phyloP scores from a whole-genome alignment of 1,284 basidiomycete genomes.

The Phylloboletellus chloephorus region DNA sequence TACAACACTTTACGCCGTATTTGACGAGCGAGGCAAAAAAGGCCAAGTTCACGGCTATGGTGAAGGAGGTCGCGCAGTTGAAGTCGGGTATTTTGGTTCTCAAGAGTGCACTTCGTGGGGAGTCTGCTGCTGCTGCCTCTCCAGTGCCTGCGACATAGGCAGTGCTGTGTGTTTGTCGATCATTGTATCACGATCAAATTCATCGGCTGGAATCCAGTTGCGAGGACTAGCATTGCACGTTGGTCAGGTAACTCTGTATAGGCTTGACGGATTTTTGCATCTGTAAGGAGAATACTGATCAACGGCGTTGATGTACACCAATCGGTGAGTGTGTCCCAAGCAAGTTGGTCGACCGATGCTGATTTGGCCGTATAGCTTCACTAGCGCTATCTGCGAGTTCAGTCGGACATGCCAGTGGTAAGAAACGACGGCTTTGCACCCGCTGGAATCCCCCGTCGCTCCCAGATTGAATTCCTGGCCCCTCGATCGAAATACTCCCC shows the following conservation, averaged over 20 bases:
- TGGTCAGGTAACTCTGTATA: neutral
- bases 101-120: slow-evolving; percentile 39
- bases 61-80: slow-evolving; percentile 69
- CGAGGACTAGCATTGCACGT: neutral
- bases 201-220: slow-evolving; percentile 15
- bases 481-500: slow-evolving; percentile 2
- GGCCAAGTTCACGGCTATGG: slow-evolving; percentile 63
- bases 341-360: slow-evolving; percentile 24
- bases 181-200: slow-evolving; percentile 20
- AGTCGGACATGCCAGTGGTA: no score
- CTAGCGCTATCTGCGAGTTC: no score
- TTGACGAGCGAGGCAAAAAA: slow-evolving; percentile 65
- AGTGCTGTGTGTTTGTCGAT: slow-evolving; percentile 16
- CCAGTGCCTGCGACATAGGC: slow-evolving; percentile 23
- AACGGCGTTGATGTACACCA: no score
- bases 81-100: slow-evolving; percentile 62
- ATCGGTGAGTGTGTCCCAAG: slow-evolving; percentile 17
- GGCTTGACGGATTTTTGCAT: slow-evolving; percentile 1
- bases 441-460: slow-evolving; percentile 2
- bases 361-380: slow-evolving; percentile 20
- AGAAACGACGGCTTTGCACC: no score
- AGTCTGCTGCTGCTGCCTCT: slow-evolving; percentile 24
- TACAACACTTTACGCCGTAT: slow-evolving; percentile 71
- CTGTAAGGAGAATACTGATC: no score
- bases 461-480: slow-evolving; percentile 15